These are phyloP conservation scores for Yarrowia sp. DNA, from an alignment of 805 yeast genomes.

Conservation along the genomic window DNA sequence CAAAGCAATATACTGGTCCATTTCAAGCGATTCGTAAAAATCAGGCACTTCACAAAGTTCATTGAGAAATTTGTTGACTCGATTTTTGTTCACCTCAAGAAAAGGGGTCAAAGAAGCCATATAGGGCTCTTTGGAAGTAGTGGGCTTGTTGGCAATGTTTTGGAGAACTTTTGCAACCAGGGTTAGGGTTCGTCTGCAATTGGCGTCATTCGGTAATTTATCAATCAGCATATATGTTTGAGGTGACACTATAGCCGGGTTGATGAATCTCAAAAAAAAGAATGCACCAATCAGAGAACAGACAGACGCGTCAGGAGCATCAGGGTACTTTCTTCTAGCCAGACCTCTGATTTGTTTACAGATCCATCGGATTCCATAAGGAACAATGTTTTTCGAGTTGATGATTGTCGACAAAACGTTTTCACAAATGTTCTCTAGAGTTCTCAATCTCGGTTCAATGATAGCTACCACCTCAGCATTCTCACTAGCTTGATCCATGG, in stretches of 20 bases:
- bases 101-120: conserved; percentile 36
- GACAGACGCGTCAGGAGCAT: conserved; percentile 44
- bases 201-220: conserved; percentile 40
- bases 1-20: conserved; percentile 43
- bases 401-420: conserved; percentile 53
- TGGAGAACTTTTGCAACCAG: conserved; percentile 82
- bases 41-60: conserved; percentile 44
- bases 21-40: conserved; percentile 42
- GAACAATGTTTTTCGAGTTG: conserved; percentile 55
- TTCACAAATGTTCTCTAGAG: conserved; percentile 13
- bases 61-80: conserved; percentile 38
- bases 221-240: conserved; percentile 51
- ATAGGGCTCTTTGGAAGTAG: conserved; percentile 53
- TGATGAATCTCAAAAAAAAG: conserved; percentile 71
- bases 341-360: conserved; percentile 61
- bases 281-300: conserved; percentile 70
- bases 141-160: conserved; percentile 79
- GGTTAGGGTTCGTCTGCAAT: conserved; percentile 63
- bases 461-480: conserved; percentile 37
- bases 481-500: conserved; percentile 37
- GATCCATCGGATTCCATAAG: conserved; percentile 67
- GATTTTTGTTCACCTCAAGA: conserved; percentile 36
- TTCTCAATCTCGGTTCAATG: conserved; percentile 27
- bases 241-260: conserved; percentile 91
- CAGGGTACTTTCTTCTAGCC: conserved; percentile 61